Evolutionary conservation across 352 stramenopile species (phyloP).

Genomic region (Phytophthora sansomeana): DNA sequence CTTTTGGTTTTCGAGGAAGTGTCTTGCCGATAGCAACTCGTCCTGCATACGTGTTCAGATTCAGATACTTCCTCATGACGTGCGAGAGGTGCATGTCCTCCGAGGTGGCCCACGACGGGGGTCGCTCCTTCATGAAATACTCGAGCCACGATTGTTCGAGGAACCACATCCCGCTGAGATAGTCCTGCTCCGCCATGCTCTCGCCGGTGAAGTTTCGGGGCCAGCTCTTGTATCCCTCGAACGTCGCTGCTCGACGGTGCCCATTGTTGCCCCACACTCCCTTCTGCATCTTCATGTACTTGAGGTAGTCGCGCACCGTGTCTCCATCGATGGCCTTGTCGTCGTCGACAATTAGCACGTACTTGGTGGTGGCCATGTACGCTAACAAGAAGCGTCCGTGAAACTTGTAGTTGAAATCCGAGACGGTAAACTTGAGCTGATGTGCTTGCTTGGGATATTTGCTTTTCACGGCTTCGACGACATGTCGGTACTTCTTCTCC

Average conservation of each 20-base stretch:
- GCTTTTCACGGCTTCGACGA: constrained; percentile 44
- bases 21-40: constrained; percentile 45
- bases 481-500: constrained; percentile 47
- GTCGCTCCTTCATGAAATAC: constrained; percentile 67
- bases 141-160: constrained; percentile 69
- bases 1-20: constrained; percentile 48
- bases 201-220: constrained; percentile 43
- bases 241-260: constrained; percentile 50
- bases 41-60: constrained; percentile 68
- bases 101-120: constrained; percentile 56
- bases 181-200: constrained; percentile 57
- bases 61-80: constrained; percentile 72
- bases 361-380: constrained; percentile 66
- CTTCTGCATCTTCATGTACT: constrained; percentile 47
- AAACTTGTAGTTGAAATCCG: constrained; percentile 65
- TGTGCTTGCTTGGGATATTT: constrained; percentile 30
- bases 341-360: constrained; percentile 58
- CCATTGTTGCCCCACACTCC: constrained; percentile 65
- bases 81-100: constrained; percentile 75
- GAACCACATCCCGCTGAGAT: constrained; percentile 76
- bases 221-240: constrained; percentile 64
- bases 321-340: constrained; percentile 57
- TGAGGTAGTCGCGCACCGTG: constrained; percentile 52
- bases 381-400: constrained; percentile 59
- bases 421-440: constrained; percentile 50